Evolutionary conservation across 495 filamentous ascomycete species (phyloP), one percentile per base, ranked within the genome.

Genomic region (Penicillium egyptiacum): DNA sequence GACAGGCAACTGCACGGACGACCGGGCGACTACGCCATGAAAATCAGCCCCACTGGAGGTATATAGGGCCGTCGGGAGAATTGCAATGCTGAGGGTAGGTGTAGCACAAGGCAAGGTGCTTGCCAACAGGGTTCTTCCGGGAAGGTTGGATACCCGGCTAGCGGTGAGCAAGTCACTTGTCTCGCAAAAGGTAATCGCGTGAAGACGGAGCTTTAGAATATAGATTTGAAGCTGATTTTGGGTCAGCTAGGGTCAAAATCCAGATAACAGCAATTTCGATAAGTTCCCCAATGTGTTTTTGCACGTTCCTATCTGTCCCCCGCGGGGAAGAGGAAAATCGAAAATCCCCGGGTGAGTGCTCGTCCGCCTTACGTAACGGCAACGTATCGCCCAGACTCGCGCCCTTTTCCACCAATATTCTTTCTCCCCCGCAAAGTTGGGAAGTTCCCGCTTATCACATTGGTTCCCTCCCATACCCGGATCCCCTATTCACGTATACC

Each of bases 271-370:
- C 11, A 26, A 12, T n/a, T 30, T 40, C 31, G 22, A 26, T 51
- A 26, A 17, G n/a, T n/a, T 17, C 37, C 48, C 12, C 22, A 30
- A 17, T 5, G 23, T 2, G 9, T 42, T 42, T 42, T 28, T 12
- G 37, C 41, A 51, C 37, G 47, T 31, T 28, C 53, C 30, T 45
- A 53, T 42, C 35, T 42, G 23, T 57, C 28, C 51, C 67, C 67
- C 67, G 65, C 67, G 67, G 67, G 67, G 67, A 55, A 55, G 49
- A 43, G 42, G 20, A 63, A 61, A 61, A 50, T 35, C 53, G 51
- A 42, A 26, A 30, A 16, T 19, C 23, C 19, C 61, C 65, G 67
- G 67, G 50, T 54, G 65, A 70, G 57, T 22, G 45, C 57, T 67
- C 61, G 30, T 59, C 67, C 67, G 67, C 30, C 25, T 57, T 43